phyloP scores from a whole-genome alignment of 2,329 filamentous ascomycete genomes.

The Triangularia setosa region DNA sequence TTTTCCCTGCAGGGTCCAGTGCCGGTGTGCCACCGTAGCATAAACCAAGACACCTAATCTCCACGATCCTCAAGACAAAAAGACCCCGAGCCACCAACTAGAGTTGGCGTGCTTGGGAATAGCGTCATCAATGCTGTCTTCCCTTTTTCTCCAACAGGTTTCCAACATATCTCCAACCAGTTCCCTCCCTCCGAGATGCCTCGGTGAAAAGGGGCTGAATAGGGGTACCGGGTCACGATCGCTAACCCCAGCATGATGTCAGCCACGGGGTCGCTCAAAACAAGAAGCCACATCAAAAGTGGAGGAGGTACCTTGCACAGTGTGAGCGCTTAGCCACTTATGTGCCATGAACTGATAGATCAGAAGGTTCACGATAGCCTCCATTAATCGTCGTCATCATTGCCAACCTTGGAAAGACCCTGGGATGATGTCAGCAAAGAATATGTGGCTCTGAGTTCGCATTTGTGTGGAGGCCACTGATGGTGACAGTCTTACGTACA shows the following conservation, averaged over 20 bases:
- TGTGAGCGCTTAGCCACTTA: not conserved
- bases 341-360: not conserved
- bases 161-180: too few relatives aligned
- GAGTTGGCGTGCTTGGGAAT: not conserved
- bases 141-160: not conserved
- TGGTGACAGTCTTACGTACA: not conserved
- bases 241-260: not conserved
- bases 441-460: not conserved
- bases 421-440: not conserved
- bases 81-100: not conserved
- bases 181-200: too few relatives aligned
- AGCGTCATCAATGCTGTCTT: not conserved
- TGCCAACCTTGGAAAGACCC: not conserved
- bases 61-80: not conserved
- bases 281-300: not conserved
- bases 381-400: not conserved
- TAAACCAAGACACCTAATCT: too few relatives aligned
- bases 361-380: not conserved
- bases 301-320: not conserved
- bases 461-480: not conserved
- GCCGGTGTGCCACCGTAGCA: too few relatives aligned
- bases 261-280: not conserved
- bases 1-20: not conserved
- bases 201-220: not conserved
- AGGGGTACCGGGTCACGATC: not conserved